Base-by-base conservation (phyloP, 2,329 filamentous ascomycete genomes). In the Cladophialophora chaetospira region DNA sequence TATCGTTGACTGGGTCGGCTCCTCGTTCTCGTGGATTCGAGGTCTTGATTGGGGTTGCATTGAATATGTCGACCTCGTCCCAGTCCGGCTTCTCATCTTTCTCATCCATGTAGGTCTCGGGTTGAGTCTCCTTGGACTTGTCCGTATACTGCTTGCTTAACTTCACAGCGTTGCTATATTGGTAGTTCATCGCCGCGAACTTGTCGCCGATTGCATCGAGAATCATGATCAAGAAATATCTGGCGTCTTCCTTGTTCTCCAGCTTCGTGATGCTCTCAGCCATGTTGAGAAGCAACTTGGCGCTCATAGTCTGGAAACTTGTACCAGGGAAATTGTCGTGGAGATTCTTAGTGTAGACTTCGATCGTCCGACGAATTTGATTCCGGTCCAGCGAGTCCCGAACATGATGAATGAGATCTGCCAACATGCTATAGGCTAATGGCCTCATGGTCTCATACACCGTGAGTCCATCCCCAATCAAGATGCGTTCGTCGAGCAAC, bases 231-330 rank as follows among this genome's bases (percentile, higher is more conserved):
- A 99, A 77, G 71, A 96, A 96, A 71, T 97, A 92, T 4, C 95
- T 87, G 21, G 94, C 94, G 71, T 99, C 93, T 40, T 88, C 85
- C 75, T 97, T 99, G 70, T 96, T 90, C 17, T 88, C 88, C 66
- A 99, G 82, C 72, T 93, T 96, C 1, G 92, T 90, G 68, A 99
- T 99, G 71, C 91, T 96, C 68, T 99, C 95, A 0, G 93, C 94
- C 91, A 99, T 95, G 71, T 99, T 99, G 10, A 99, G 79, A 0
- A 99, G 79, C 2, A 99, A 79, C 72, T 97, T 99, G 0, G 94
- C 95, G 67, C 94, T 97, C 94, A 99, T 99, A 0, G 94, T 99
- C 73, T 99, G 95, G 70, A 99, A 99, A 72, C 93, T 99, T 0
- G 95, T 97, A 6, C 95, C 95, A 0, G 94, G 95, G 62, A 96